Base-by-base conservation (phyloP, 2,329 filamentous ascomycete genomes). In the Gliomastix tumulicola region DNA sequence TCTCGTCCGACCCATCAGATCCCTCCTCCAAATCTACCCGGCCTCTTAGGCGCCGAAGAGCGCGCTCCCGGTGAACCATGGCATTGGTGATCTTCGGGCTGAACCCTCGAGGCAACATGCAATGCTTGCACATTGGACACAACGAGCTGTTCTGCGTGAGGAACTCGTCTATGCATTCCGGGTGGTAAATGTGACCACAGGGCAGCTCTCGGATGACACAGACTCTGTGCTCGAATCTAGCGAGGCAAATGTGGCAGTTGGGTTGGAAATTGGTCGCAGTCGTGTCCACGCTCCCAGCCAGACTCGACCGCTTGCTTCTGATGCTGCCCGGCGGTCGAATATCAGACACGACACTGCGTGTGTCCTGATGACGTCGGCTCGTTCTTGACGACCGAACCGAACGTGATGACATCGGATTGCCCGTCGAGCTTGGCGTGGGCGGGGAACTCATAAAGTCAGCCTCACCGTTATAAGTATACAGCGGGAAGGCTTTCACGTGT, bases 151-250 rank as follows among this genome's bases (percentile, higher is more conserved):
- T 82, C 37, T 79, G 71, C 30, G 74, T 70, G 11, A 97, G 68
- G 49, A 92, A 95, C 17, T 81, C 75, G 52, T 97, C 89, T 44
- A 97, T 89, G 52, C 92, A 98, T 45, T 85, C 82, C 0, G 86
- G 83, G 47, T 98, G 90, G 59, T 89, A 98, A 39, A 97, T 90
- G 55, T 98, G 92, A 1, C 84, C 80, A 49, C 92, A 98, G 0
- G 87, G 79, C 4, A 97, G 68, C 59, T 96, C 85, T 38, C 88
- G 83, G 38, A 97, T 88, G 16, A 79, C 74, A 0, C 85, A 83
- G 15, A 70, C 62, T 25, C 76, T 74, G 13, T 79, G 73, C 20
- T 83, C 71, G 51, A 87, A 97, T 41, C 86, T 78, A 37, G 88
- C 84, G 2, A 94, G 71, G 53, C 92, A 98, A 36, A 97, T 95